A percentile compares a stretch with the other conserved stretches of the same genome.
Evolutionary conservation across 441 rosid genomes (phyloP).

Genomic region (Mallotus japonicus): DNA sequence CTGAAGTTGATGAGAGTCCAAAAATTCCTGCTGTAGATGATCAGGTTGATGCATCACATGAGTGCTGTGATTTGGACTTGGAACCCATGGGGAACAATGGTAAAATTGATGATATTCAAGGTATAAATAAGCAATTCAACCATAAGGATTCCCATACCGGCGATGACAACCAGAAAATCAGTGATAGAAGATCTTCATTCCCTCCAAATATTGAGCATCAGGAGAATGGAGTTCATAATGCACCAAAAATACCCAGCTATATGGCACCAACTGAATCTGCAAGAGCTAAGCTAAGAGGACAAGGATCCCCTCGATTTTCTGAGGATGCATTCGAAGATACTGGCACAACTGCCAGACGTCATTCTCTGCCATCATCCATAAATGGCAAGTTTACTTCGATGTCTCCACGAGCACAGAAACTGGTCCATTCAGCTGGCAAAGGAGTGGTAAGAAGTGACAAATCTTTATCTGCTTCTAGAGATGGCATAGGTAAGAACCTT

Average conservation of each 20-base stretch:
- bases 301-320: constrained; percentile 52
- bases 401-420: constrained; percentile 59
- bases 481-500: constrained; percentile 50
- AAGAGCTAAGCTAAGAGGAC: constrained; percentile 52
- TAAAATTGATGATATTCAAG: constrained; percentile 21
- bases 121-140: neutral
- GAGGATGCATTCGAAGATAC: constrained; percentile 42
- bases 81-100: constrained; percentile 32
- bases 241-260: constrained; percentile 65
- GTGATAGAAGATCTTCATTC: constrained; percentile 51
- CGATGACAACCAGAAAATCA: constrained; percentile 39
- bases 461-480: constrained; percentile 41
- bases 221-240: constrained; percentile 44
- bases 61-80: constrained; percentile 28
- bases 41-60: constrained; percentile 28
- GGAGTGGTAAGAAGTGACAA: constrained; percentile 24
- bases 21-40: constrained; percentile 29
- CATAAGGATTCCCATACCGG: constrained; percentile 24
- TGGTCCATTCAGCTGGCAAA: constrained; percentile 20
- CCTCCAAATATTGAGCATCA: constrained; percentile 50
- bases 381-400: constrained; percentile 42
- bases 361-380: constrained; percentile 65
- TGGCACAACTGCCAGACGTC: constrained; percentile 47
- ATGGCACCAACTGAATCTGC: constrained; percentile 69
- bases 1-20: constrained; percentile 34